Evolutionary conservation across 2,329 filamentous ascomycete species (phyloP).

Genomic region (Pseudocercospora macadamiae): DNA sequence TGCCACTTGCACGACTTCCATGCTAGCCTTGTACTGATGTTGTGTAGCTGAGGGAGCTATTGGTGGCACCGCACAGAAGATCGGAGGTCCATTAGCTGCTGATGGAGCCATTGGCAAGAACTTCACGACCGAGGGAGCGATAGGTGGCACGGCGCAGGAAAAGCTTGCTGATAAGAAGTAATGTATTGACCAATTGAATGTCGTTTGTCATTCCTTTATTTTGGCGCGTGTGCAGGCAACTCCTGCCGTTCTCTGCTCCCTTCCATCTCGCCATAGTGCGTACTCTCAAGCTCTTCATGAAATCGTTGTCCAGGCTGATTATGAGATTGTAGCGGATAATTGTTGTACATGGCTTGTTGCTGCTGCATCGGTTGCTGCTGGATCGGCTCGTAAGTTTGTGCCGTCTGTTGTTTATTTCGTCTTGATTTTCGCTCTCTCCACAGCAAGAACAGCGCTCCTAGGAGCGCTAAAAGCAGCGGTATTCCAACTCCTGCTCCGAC

Average conservation of each 20-base stretch:
- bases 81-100: slow-evolving; percentile 14
- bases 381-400: background rate
- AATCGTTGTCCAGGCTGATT: background rate
- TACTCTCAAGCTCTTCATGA: background rate
- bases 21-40: background rate
- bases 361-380: background rate
- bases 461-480: slow-evolving; percentile 7
- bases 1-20: no score
- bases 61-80: slow-evolving; percentile 4
- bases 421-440: background rate
- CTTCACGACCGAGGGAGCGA: slow-evolving; percentile 14
- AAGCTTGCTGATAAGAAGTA: background rate
- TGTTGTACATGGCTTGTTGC: background rate
- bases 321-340: background rate
- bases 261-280: background rate
- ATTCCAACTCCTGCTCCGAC: slow-evolving; percentile 19
- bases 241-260: background rate
- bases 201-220: no score
- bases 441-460: background rate
- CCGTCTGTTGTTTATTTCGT: background rate
- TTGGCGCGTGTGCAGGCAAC: background rate
- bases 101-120: slow-evolving; percentile 13
- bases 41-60: slow-evolving; percentile 1
- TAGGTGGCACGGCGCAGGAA: slow-evolving; percentile 14
- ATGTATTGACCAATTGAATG: background rate